phyloP scores from a whole-genome alignment of 1,284 basidiomycete genomes.

The Ganoderma sinense region DNA sequence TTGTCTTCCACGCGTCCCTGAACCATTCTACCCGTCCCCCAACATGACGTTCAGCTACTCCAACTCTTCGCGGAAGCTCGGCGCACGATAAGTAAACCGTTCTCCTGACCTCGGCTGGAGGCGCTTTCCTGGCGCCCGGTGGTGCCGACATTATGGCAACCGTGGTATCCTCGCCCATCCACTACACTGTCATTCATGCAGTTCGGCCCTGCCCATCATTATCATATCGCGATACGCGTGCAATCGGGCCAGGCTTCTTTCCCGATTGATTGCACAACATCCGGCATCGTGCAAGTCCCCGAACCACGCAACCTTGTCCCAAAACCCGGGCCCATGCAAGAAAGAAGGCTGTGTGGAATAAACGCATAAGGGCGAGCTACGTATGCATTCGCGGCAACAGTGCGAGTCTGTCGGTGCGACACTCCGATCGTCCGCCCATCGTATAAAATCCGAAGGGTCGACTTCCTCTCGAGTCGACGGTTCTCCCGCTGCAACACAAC shows the following conservation, averaged over 20 bases:
- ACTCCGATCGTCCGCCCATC: conserved; percentile 22
- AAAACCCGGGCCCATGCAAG: conserved; percentile 13
- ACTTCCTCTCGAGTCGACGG: conserved; percentile 14
- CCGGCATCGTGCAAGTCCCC: conserved; percentile 19
- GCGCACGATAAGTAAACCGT: neutral
- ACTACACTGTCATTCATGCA: conserved; percentile 22
- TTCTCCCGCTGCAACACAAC: conserved; percentile 8
- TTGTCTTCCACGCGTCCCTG: conserved; percentile 2
- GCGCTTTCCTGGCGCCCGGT: conserved; percentile 1
- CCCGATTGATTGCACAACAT: conserved; percentile 26
- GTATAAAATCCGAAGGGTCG: conserved; percentile 25
- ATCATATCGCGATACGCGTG: conserved; percentile 29
- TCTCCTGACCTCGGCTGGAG: conserved; percentile 14
- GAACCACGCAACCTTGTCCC: conserved; percentile 18
- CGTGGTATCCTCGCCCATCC: conserved; percentile 21
- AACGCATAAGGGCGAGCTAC: conserved; percentile 14
- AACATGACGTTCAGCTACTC: conserved; percentile 4
- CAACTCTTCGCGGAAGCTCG: neutral
- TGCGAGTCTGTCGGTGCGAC: conserved; percentile 16
- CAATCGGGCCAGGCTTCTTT: conserved; percentile 23
- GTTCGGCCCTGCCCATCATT: conserved; percentile 24
- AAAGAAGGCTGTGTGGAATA: neutral
- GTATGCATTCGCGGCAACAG: conserved; percentile 16
- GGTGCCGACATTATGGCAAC: conserved; percentile 20
- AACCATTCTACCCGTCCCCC: conserved; percentile 12